Base-by-base conservation (phyloP, 2,329 filamentous ascomycete genomes). In the Nothophoma quercina region DNA sequence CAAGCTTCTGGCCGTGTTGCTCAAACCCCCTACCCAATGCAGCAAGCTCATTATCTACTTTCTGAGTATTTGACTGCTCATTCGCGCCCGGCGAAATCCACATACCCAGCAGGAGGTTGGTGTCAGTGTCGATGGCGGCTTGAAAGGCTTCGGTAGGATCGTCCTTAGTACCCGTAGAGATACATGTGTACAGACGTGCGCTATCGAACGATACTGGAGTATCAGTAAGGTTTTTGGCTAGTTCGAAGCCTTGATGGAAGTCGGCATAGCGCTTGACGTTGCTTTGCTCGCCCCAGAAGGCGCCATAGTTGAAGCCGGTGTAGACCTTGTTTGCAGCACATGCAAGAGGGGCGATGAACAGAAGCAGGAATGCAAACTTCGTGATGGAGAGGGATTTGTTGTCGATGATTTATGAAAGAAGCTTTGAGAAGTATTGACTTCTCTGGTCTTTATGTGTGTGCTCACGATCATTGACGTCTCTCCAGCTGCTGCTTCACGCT, bases 171-270 rank as follows among this genome's bases (percentile, higher is more conserved):
- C 55, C 48, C 2, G 51, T 40, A 21, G 59, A 52, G 13, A 81
- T 90, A 85, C 51, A 88, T 76, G 88, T 90, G 75, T 88, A 91
- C 19, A 91, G 78, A 49, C 88, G 85, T 21, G 86, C 88, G 55
- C 83, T 87, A 65, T 79, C 86, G 78, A 89, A 91, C 38, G 83
- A 83, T 7, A 79, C 75, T 25, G 86, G 36, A 6, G 59, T 61
- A 18, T 52, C 55, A 8, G 48, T 44, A 12, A 70, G 59, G 15
- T 53, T 65, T 12, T 62, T 54, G 1, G 66, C 66, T 2, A 63
- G 38, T 21, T 58, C 56, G 46, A 70, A 72, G 21, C 51, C 49
- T 8, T 60, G 47, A 15, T 53, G 38, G 40, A 68, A 70, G 32
- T 71, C 65, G 9, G 40, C 54, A 25, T 63, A 61, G 32, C 29